Evolutionary conservation across 108 stramenopile genomes (phyloP).

Genomic region (Nitzschia palea): DNA sequence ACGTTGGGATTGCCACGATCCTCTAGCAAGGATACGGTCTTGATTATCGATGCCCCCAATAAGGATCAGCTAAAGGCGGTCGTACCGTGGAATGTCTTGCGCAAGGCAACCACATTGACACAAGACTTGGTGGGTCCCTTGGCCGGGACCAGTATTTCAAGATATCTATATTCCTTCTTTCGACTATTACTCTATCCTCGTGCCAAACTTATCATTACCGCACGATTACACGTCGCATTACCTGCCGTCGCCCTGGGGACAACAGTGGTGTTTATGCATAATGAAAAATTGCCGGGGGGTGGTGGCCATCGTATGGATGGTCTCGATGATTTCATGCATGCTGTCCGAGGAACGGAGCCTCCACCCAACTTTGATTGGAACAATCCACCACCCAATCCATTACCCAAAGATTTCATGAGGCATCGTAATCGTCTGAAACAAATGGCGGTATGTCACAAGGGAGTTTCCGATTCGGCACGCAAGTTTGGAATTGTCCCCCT

Average conservation of each 20-base stretch:
- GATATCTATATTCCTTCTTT: background rate
- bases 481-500: background rate
- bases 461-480: background rate
- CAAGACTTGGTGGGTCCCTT: background rate
- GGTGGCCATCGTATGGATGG: background rate
- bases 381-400: slow-evolving; percentile 6
- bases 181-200: background rate
- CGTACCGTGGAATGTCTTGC: background rate
- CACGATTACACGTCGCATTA: slow-evolving; percentile 8
- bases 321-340: background rate
- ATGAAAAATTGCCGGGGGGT: slow-evolving; percentile 13
- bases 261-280: slow-evolving; percentile 1
- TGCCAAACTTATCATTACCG: slow-evolving; percentile 9
- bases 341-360: background rate
- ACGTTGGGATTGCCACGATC: background rate
- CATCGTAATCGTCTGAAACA: background rate
- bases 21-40: background rate
- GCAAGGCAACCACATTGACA: background rate
- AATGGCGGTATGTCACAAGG: background rate
- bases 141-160: background rate
- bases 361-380: background rate
- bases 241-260: slow-evolving; percentile 12
- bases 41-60: background rate
- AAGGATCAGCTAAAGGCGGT: background rate
- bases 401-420: background rate